These are phyloP conservation scores for Neurospora tetraspora DNA, from an alignment of 495 filamentous ascomycete species.

Conservation along the genomic window DNA sequence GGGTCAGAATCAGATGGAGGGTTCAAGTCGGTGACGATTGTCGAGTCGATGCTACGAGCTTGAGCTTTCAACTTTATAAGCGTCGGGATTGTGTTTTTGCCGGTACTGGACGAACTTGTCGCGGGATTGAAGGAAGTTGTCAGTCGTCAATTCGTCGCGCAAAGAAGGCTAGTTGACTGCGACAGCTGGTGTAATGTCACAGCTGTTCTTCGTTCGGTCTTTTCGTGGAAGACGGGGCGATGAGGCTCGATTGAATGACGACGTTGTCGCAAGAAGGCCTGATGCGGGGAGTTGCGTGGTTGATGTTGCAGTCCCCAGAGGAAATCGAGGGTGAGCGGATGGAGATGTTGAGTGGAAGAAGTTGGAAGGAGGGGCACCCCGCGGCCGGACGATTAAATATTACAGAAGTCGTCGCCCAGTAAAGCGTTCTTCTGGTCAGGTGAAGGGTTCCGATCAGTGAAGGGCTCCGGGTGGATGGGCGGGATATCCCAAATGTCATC, in stretches of 20 bases:
- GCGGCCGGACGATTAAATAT: neutral
- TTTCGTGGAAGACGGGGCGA: neutral
- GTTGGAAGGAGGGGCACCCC: neutral
- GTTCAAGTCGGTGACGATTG: no score
- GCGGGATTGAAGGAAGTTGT: neutral
- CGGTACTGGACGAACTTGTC: neutral
- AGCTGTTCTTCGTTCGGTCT: neutral
- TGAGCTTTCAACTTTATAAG: no score
- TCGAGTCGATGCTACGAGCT: no score
- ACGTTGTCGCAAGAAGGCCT: neutral
- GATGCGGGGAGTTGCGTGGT: neutral
- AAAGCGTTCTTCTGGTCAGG: no score
- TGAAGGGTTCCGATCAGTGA: no score
- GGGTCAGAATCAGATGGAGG: no score
- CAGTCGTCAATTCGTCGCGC: neutral
- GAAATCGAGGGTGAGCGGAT: neutral
- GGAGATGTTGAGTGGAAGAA: neutral
- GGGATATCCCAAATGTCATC: neutral
- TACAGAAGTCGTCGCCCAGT: no score
- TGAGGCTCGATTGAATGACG: rapidly evolving
- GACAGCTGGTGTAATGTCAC: neutral
- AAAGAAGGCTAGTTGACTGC: neutral
- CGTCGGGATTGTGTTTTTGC: no score
- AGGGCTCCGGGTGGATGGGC: no score
- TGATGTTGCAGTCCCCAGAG: neutral